phyloP scores from a whole-genome alignment of 148 eudicot genomes.

The Nepenthes mirabilis region DNA sequence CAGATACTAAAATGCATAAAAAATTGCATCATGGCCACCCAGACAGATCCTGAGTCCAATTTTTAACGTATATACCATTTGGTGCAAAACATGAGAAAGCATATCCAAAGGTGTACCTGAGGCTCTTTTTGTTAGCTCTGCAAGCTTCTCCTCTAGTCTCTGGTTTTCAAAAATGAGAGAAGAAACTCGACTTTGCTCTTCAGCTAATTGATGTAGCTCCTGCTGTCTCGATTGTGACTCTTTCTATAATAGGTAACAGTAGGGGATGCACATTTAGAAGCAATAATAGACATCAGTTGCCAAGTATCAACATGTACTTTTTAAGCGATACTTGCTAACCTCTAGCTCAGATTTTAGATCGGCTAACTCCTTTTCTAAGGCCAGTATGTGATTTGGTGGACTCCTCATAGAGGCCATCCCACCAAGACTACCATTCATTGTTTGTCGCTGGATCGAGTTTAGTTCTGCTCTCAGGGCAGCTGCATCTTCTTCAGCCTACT shows the following conservation, averaged over 20 bases:
- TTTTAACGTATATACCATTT: background rate
- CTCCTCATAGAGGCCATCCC: constrained; percentile 37
- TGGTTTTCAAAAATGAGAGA: constrained; percentile 62
- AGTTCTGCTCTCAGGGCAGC: constrained; percentile 86
- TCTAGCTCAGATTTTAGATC: constrained; percentile 59
- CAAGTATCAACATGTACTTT: background rate
- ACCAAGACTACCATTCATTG: constrained; percentile 37
- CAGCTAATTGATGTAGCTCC: constrained; percentile 54
- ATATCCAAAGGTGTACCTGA: constrained; percentile 30
- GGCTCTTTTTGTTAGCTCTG: constrained; percentile 25
- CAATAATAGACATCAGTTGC: background rate
- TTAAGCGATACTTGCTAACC: constrained; percentile 25
- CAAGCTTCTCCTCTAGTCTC: constrained; percentile 69
- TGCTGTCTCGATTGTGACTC: constrained; percentile 74
- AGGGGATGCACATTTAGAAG: constrained; percentile 4
- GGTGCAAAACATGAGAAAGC: background rate
- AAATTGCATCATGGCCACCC: no score
- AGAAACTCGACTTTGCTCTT: constrained; percentile 54
- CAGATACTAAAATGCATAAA: no score
- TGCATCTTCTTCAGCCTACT: constrained; percentile 97
- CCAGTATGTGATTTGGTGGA: constrained; percentile 49
- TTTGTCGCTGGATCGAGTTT: constrained; percentile 77
- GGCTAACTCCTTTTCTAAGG: constrained; percentile 72
- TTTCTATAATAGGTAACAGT: constrained; percentile 32
- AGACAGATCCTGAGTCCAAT: no score